These are phyloP conservation scores for Pseudozyma sp. DNA, from an alignment of 1,284 basidiomycete species.

Conservation along the genomic window DNA sequence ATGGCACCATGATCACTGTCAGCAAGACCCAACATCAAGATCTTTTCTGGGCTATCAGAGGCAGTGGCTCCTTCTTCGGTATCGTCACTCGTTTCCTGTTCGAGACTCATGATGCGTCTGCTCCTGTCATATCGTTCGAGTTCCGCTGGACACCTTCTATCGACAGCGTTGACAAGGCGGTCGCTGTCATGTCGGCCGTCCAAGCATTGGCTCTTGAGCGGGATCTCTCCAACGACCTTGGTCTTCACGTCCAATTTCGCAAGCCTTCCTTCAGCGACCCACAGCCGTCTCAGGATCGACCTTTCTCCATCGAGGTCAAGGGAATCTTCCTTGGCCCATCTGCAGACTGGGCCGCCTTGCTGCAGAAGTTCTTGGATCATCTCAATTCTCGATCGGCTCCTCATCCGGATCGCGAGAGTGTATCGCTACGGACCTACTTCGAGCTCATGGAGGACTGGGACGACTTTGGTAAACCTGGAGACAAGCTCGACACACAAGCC, in stretches of 20 bases:
- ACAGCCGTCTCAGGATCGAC: conserved; percentile 17
- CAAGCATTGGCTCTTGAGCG: conserved; percentile 44
- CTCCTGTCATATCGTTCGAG: conserved; percentile 46
- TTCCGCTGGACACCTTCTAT: conserved; percentile 52
- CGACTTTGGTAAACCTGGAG: conserved; percentile 54
- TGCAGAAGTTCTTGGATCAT: conserved; percentile 17
- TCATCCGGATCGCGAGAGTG: conserved; percentile 14
- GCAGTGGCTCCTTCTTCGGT: conserved; percentile 67
- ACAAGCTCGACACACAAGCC: conserved; percentile 60
- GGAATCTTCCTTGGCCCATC: conserved; percentile 47
- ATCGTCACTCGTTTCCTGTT: conserved; percentile 66
- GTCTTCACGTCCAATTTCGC: conserved; percentile 57
- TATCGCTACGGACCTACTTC: conserved; percentile 36
- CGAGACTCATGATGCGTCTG: conserved; percentile 54
- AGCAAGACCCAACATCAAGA: conserved; percentile 35
- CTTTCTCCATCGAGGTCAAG: conserved; percentile 44
- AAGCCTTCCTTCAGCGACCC: conserved; percentile 24
- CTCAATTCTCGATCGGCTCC: conserved; percentile 39
- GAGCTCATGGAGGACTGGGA: conserved; percentile 61
- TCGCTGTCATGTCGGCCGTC: conserved; percentile 43
- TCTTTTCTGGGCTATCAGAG: conserved; percentile 65
- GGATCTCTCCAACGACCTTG: conserved; percentile 38
- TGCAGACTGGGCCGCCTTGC: conserved; percentile 18
- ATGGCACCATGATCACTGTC: conserved; percentile 61
- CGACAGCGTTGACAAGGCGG: conserved; percentile 12